Conservation (phyloP, 345 rosid species). For the Hevea brasiliensis region DNA sequence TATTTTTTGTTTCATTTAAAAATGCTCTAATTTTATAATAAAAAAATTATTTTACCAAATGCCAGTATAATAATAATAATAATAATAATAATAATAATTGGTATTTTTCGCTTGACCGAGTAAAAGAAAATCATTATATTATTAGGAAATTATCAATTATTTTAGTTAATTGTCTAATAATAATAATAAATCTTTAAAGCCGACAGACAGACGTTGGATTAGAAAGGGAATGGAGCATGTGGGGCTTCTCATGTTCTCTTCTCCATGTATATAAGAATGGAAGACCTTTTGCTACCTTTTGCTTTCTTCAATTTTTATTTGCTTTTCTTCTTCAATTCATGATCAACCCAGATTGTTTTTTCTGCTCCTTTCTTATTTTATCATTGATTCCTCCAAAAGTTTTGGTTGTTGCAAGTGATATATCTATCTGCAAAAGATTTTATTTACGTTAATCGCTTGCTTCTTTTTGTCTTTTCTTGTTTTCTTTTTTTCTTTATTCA, state of each 20-base stretch:
- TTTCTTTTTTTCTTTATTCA: not conserved
- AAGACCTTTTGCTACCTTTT: not conserved
- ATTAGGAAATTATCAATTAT: too few species aligned
- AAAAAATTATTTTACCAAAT: too few species aligned
- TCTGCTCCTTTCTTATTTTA: conserved; percentile 18
- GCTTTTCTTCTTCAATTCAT: conserved; percentile 14
- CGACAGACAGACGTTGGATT: conserved; percentile 54
- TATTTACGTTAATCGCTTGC: not conserved
- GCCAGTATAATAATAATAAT: too few species aligned
- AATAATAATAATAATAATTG: too few species aligned
- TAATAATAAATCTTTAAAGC: conserved; percentile 19
- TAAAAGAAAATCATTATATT: too few species aligned
- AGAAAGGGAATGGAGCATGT: conserved; percentile 48
- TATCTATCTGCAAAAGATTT: conserved; percentile 22
- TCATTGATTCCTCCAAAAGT: conserved; percentile 10
- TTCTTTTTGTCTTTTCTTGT: conserved; percentile 17
- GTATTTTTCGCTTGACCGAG: too few species aligned
- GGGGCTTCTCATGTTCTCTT: conserved; percentile 49
- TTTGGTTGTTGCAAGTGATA: too few species aligned
- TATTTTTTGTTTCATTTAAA: too few species aligned
- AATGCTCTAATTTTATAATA: too few species aligned
- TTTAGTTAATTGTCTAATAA: not conserved
- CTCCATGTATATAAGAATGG: not conserved
- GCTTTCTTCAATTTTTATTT: conserved; percentile 13
- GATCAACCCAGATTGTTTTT: conserved; percentile 30